A percentile compares a stretch with the other conserved stretches of the same genome.
These are phyloP conservation scores for Yarrowia bubula DNA, from an alignment of 805 yeast genomes.

Conservation along the genomic window DNA sequence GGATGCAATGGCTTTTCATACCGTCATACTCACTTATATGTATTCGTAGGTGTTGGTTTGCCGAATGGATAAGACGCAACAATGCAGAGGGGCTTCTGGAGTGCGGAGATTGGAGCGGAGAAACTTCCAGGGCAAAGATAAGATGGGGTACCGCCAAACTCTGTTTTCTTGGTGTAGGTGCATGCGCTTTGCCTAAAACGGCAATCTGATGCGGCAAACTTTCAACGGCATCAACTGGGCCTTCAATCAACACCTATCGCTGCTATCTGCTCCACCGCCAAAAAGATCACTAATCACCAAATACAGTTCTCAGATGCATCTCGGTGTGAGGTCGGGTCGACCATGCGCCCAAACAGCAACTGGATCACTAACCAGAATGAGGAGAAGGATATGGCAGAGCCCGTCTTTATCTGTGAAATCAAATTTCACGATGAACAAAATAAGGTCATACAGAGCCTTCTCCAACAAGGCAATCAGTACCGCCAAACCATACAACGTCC, in stretches of 20 bases:
- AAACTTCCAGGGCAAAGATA: conserved; percentile 23
- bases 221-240: not conserved
- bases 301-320: not conserved
- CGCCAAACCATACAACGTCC: conserved; percentile 43
- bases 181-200: not conserved
- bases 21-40: conserved; percentile 11
- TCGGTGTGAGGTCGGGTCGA: not conserved
- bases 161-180: not conserved
- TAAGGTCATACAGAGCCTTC: not conserved
- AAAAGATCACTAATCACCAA: conserved; percentile 7
- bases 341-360: not conserved
- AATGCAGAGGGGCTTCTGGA: not conserved
- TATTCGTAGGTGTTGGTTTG: not conserved
- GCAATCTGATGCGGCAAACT: conserved; percentile 22
- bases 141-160: not conserved
- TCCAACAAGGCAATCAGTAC: not conserved
- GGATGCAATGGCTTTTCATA: not conserved
- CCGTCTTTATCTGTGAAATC: no score
- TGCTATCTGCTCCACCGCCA: not conserved
- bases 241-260: not conserved
- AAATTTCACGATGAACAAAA: no score
- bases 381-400: not conserved
- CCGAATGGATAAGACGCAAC: not conserved
- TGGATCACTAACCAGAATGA: not conserved
- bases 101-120: conserved; percentile 9